phyloP scores from a whole-genome alignment of 441 rosid species.

The Eutrema salsugineum region DNA sequence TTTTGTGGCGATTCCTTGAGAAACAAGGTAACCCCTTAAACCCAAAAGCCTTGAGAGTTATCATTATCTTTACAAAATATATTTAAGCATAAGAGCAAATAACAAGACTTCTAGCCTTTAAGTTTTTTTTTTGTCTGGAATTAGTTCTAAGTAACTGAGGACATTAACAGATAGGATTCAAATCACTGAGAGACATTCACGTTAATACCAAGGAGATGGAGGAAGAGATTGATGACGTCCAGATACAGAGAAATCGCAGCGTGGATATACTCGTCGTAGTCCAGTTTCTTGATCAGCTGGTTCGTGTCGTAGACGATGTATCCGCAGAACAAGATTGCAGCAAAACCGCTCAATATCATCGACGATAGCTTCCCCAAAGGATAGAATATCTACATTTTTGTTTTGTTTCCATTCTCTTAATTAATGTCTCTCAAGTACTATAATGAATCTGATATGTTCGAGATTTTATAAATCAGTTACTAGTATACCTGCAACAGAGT shows the following conservation, averaged over 20 bases:
- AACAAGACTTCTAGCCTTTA: no score
- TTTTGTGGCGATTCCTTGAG: no score
- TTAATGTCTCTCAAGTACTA: not conserved
- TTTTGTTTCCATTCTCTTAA: not conserved
- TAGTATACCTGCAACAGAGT: slow-evolving; percentile 31
- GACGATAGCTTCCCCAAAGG: slow-evolving; percentile 15
- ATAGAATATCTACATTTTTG: not conserved
- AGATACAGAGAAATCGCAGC: slow-evolving; percentile 16
- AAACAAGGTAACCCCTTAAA: no score
- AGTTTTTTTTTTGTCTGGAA: no score
- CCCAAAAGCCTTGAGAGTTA: no score
- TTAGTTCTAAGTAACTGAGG: not conserved
- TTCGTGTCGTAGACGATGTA: slow-evolving; percentile 13
- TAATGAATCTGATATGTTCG: not conserved
- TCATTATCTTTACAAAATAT: no score
- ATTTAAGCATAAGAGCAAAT: no score
- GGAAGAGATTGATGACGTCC: slow-evolving; percentile 18
- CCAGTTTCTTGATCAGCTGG: slow-evolving; percentile 11
- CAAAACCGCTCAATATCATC: slow-evolving; percentile 20
- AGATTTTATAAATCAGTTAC: not conserved
- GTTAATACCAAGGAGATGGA: not conserved
- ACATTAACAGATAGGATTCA: not conserved
- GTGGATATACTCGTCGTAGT: slow-evolving; percentile 1
- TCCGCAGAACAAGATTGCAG: slow-evolving; percentile 11
- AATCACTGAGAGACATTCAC: not conserved